phyloP scores from a whole-genome alignment of 352 stramenopile species.

The Globisporangium heterothallicum region DNA sequence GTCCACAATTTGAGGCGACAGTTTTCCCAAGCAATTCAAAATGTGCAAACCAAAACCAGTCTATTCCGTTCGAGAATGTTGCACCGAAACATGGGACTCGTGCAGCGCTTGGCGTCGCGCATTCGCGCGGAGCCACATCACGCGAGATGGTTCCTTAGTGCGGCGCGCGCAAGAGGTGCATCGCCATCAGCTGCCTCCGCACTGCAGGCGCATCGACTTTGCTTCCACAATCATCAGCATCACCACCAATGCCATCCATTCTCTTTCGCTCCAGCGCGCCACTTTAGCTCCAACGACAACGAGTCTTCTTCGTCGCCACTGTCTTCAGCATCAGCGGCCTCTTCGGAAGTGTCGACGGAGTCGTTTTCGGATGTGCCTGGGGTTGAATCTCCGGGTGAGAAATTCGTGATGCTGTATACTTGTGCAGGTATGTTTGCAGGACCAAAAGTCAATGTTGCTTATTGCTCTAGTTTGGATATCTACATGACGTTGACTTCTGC shows the following conservation, averaged over 20 bases:
- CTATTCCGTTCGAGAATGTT: background rate
- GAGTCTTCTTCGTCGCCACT: background rate
- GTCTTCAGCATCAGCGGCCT: background rate
- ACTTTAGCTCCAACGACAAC: slow-evolving; percentile 7
- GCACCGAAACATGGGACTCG: background rate
- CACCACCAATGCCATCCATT: slow-evolving; percentile 1
- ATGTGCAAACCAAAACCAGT: too few species aligned
- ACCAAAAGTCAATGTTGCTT: too few species aligned
- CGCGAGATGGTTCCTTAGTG: background rate
- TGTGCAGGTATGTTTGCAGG: slow-evolving; percentile 84
- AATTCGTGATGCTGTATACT: slow-evolving; percentile 98
- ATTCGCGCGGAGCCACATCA: background rate
- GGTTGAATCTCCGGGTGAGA: slow-evolving; percentile 83
- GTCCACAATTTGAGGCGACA: too few species aligned
- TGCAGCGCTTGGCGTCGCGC: background rate
- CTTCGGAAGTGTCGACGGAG: background rate
- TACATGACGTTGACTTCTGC: slow-evolving; percentile 5
- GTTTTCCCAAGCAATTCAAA: too few species aligned
- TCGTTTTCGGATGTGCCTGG: slow-evolving; percentile 38
- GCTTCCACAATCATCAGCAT: background rate
- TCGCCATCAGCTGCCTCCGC: background rate
- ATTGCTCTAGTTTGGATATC: too few species aligned
- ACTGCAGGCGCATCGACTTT: background rate
- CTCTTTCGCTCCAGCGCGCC: background rate
- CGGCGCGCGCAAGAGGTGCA: background rate